These are phyloP conservation scores for Mycena latifolia DNA, from an alignment of 768 basidiomycete species.

Conservation along the genomic window DNA sequence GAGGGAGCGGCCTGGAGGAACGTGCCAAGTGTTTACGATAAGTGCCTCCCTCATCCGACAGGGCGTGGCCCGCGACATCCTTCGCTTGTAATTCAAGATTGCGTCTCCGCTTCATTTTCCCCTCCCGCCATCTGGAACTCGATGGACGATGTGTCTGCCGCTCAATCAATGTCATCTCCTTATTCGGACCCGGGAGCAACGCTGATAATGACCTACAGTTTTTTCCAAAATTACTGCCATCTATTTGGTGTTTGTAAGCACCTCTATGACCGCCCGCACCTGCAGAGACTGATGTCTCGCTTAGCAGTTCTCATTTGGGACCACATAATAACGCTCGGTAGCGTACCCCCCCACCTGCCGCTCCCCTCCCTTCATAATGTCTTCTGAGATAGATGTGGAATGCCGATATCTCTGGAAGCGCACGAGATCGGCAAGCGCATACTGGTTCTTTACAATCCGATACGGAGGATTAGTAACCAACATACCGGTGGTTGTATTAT, in stretches of 20 bases:
- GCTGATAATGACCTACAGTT: not conserved
- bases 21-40: constrained; percentile 6
- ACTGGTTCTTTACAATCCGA: constrained; percentile 47
- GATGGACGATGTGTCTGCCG: not conserved
- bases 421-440: constrained; percentile 34
- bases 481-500: constrained; percentile 22
- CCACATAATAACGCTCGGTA: constrained; percentile 17
- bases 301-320: constrained; percentile 22
- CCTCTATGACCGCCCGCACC: not conserved
- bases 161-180: constrained; percentile 4
- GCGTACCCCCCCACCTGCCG: too few species aligned
- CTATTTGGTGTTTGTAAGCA: constrained; percentile 3
- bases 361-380: not conserved
- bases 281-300: not conserved
- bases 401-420: constrained; percentile 43
- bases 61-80: not conserved
- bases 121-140: not conserved
- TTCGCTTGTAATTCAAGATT: not conserved
- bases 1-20: not conserved
- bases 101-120: not conserved
- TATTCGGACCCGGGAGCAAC: not conserved
- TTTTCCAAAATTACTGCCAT: constrained; percentile 12
- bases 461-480: constrained; percentile 43
- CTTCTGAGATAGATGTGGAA: constrained; percentile 5
- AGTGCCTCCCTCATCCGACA: constrained; percentile 7